A percentile compares a stretch with the other conserved stretches of the same genome.
Evolutionary conservation across 1,284 basidiomycete species (phyloP).

Genomic region (Fistulinella cinereoalba): DNA sequence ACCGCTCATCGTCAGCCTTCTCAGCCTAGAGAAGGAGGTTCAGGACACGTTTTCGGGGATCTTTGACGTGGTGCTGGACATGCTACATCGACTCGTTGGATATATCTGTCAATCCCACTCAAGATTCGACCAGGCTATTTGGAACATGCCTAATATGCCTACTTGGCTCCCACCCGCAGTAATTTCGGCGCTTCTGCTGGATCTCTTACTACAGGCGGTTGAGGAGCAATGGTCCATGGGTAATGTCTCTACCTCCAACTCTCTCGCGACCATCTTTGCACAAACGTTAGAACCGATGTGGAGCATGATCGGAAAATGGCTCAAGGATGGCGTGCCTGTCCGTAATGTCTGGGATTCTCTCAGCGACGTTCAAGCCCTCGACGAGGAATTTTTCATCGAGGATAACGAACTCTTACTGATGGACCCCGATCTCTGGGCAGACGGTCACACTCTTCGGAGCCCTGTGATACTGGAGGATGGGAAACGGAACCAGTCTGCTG

Average conservation of each 20-base stretch:
- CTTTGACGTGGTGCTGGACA: constrained; percentile 53
- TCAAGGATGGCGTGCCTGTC: constrained; percentile 68
- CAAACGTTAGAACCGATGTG: constrained; percentile 68
- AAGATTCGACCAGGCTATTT: constrained; percentile 34
- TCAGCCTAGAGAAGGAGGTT: constrained; percentile 59
- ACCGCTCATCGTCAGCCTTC: constrained; percentile 60
- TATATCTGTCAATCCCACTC: constrained; percentile 30
- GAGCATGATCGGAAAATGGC: constrained; percentile 70
- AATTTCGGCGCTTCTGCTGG: constrained; percentile 55
- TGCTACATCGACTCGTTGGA: constrained; percentile 37
- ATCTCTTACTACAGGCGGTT: constrained; percentile 55
- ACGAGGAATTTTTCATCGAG: constrained; percentile 82
- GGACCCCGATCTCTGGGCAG: constrained; percentile 79
- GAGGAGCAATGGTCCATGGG: constrained; percentile 56
- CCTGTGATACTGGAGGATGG: constrained; percentile 34
- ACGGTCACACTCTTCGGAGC: constrained; percentile 61
- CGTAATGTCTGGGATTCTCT: constrained; percentile 39
- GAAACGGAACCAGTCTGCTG: constrained; percentile 38
- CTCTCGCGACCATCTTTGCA: constrained; percentile 61
- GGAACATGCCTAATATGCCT: constrained; percentile 42
- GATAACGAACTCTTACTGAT: constrained; percentile 60
- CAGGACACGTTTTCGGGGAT: constrained; percentile 53
- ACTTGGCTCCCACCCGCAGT: constrained; percentile 48
- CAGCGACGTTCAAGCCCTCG: constrained; percentile 36
- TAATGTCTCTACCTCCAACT: constrained; percentile 50